Evolutionary conservation across 2,329 filamentous ascomycete species (phyloP).

Genomic region (Cytospora schulzeri): DNA sequence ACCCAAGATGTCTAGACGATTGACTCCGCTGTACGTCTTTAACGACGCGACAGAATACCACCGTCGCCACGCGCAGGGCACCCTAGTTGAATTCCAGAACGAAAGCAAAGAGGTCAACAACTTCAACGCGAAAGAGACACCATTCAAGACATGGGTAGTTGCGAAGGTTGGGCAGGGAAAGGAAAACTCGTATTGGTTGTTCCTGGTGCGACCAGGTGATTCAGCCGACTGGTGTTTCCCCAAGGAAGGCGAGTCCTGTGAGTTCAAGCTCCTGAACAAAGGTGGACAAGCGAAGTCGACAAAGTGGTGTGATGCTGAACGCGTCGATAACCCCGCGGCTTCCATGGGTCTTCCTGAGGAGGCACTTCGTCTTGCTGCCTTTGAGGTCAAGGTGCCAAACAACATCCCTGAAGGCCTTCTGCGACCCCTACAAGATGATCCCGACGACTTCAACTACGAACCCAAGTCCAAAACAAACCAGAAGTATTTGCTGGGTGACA

Average conservation of each 20-base stretch:
- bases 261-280: constrained; percentile 21
- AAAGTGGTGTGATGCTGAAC: constrained; percentile 23
- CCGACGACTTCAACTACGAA: neutral
- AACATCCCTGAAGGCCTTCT: constrained; percentile 8
- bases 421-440: constrained; percentile 19
- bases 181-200: constrained; percentile 22
- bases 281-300: constrained; percentile 13
- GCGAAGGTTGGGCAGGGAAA: constrained; percentile 14
- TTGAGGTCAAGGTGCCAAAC: constrained; percentile 24
- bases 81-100: constrained; percentile 19
- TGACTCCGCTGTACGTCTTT: constrained; percentile 22
- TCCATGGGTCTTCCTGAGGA: constrained; percentile 21
- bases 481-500: constrained; percentile 15
- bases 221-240: constrained; percentile 21
- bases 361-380: constrained; percentile 15
- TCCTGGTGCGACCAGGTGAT: constrained; percentile 23
- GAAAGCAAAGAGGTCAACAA: constrained; percentile 21
- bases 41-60: constrained; percentile 21
- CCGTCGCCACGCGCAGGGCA: constrained; percentile 23
- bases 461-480: neutral
- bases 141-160: constrained; percentile 24
- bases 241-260: constrained; percentile 24
- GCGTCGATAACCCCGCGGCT: constrained; percentile 25
- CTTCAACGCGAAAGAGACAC: constrained; percentile 16
- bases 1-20: constrained; percentile 7